phyloP scores from a whole-genome alignment of 1,139 yeast species.

The Chernovozyma aurita region DNA sequence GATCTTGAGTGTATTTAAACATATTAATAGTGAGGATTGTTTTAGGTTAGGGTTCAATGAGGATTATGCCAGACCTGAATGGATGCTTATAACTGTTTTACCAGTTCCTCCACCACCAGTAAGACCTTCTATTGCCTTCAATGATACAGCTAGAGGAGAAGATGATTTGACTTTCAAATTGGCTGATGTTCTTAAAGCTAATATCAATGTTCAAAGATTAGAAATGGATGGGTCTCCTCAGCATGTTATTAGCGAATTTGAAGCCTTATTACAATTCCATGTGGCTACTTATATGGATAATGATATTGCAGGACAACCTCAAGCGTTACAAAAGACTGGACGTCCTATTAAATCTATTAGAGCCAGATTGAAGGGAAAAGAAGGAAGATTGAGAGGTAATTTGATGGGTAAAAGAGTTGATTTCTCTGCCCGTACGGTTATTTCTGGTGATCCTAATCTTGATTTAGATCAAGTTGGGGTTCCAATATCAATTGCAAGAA shows the following conservation, averaged over 20 bases:
- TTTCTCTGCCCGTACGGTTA: slow-evolving; percentile 97
- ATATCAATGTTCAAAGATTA: slow-evolving; percentile 89
- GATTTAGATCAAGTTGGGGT: slow-evolving; percentile 99
- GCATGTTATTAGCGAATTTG: slow-evolving; percentile 95
- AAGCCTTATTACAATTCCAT: slow-evolving; percentile 90
- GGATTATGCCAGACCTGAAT: slow-evolving; percentile 97
- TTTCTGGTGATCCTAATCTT: slow-evolving; percentile 97
- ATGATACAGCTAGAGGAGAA: slow-evolving; percentile 98
- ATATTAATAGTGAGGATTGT: slow-evolving; percentile 83
- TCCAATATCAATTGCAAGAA: slow-evolving; percentile 93
- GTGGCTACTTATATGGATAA: slow-evolving; percentile 99
- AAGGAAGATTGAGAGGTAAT: slow-evolving; percentile 97
- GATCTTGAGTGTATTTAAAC: slow-evolving; percentile 86
- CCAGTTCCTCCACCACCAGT: slow-evolving; percentile 99
- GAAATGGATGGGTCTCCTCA: slow-evolving; percentile 99
- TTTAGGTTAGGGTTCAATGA: slow-evolving; percentile 82
- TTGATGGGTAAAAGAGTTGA: slow-evolving; percentile 99
- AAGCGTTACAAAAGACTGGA: slow-evolving; percentile 96
- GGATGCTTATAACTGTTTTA: slow-evolving; percentile 94
- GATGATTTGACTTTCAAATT: slow-evolving; percentile 97
- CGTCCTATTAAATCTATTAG: slow-evolving; percentile 97
- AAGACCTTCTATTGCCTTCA: slow-evolving; percentile 96
- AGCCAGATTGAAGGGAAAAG: slow-evolving; percentile 98
- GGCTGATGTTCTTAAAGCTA: slow-evolving; percentile 95
- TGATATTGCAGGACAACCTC: slow-evolving; percentile 99